These are phyloP conservation scores for Wickerhamiella dianesei DNA, from an alignment of 805 yeast genomes.

Conservation along the genomic window DNA sequence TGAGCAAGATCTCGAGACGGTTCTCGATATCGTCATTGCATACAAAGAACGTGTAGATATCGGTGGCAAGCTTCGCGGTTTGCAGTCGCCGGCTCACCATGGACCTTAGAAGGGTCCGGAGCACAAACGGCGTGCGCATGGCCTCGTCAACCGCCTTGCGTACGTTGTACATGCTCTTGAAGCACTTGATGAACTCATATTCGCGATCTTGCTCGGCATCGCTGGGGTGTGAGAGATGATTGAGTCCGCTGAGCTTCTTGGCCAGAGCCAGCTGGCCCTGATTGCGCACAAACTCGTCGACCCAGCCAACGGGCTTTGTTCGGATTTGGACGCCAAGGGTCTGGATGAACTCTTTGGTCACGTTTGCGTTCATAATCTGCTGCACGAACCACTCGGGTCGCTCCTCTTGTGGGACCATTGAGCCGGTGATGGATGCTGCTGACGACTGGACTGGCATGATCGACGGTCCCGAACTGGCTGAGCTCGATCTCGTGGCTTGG, in stretches of 20 bases:
- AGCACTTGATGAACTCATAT: constrained; percentile 58
- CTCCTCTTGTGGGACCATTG: constrained; percentile 8
- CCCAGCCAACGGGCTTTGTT: constrained; percentile 82
- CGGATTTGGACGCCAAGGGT: constrained; percentile 84
- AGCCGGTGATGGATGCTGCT: neutral
- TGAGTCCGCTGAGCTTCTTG: constrained; percentile 46
- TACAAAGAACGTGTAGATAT: constrained; percentile 47
- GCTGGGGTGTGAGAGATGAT: constrained; percentile 20
- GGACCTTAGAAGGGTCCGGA: constrained; percentile 56
- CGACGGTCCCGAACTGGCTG: neutral
- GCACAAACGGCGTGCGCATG: constrained; percentile 29
- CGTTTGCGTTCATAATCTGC: constrained; percentile 47
- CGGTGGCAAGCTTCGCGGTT: constrained; percentile 70
- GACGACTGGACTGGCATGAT: neutral
- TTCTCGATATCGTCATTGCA: constrained; percentile 24
- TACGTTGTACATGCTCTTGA: constrained; percentile 58
- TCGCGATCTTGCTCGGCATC: constrained; percentile 44
- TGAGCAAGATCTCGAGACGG: constrained; percentile 45
- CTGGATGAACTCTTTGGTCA: constrained; percentile 57
- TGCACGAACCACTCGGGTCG: constrained; percentile 65
- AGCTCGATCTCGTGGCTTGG: neutral
- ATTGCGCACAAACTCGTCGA: constrained; percentile 47
- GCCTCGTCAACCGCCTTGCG: constrained; percentile 49
- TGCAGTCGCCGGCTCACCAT: constrained; percentile 59
- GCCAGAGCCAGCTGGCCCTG: constrained; percentile 76